Conservation (phyloP, 75 land plant genomes). For the Picea sitchensis region DNA sequence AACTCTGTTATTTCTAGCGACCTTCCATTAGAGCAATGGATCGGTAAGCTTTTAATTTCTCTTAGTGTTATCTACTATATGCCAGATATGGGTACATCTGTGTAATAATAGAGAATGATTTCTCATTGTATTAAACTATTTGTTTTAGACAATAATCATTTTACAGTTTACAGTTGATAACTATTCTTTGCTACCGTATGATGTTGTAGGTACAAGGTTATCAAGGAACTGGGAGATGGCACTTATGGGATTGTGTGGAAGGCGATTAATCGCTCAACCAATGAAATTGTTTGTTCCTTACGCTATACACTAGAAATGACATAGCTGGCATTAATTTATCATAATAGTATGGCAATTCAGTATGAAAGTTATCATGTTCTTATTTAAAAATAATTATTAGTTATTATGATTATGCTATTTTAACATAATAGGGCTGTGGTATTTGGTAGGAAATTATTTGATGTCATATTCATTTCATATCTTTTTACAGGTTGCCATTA, state of each 20-base stretch:
- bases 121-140: neutral
- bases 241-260: conserved; percentile 98
- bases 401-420: neutral
- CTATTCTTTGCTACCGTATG: neutral
- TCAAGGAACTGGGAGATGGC: conserved; percentile 94
- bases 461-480: neutral
- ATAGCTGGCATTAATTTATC: neutral
- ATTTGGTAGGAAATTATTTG: neutral
- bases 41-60: neutral
- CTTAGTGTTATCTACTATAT: neutral
- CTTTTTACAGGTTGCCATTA: conserved; percentile 78
- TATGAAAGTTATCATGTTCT: neutral
- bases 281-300: conserved; percentile 69
- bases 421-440: no score
- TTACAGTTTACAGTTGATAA: neutral
- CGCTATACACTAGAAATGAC: neutral
- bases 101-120: neutral
- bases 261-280: conserved; percentile 76
- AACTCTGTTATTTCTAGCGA: neutral
- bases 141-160: neutral
- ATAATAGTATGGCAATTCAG: neutral
- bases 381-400: neutral
- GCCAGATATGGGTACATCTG: neutral
- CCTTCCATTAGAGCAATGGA: neutral
- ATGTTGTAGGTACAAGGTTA: conserved; percentile 74